Base-by-base conservation (phyloP, 2,329 filamentous ascomycete species). In the Cercospora zeina region DNA sequence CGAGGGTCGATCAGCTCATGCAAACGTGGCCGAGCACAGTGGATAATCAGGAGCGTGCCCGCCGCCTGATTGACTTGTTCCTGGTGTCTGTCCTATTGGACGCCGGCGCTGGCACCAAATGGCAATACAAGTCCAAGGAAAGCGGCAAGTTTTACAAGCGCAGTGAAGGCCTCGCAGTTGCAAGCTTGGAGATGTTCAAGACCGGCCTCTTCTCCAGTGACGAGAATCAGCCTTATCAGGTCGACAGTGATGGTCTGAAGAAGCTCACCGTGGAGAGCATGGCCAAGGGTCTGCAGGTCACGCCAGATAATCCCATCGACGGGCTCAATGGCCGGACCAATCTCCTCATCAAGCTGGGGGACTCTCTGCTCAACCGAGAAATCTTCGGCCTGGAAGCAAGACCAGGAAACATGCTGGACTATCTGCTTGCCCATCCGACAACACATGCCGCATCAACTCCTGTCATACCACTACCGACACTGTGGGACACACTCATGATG, bases 401-500 rank as follows among this genome's bases (percentile, higher is more conserved):
- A 62, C 95, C 95, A 10, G 95, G 95, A 69, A 96, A 96, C 75
- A 92, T 99, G 87, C 86, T 97, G 65, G 93, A 97, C 76, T 93
- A 96, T 74, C 85, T 97, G n/a, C 84, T 97, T 39, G 89, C 90
- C 2, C 95, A 97, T 73, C 90, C 93, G 1, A 89, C 91, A 1
- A 97, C 93, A 4, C 89, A 93, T 73, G 91, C 91, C 13, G 90
- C 91, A 0, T 96, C 92, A 0, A 89, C 92, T 53, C 91, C 93
- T 1, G 91, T 97, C 66, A 87, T 97, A 47, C 85, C 90, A 10
- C 81, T 97, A 11, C 91, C 93, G 1, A 93, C 93, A 0, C 81
- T 99, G 7, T 99, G 95, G 95, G 87, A 87, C 65, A 86, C 93
- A 1, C 85, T 99, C 10, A 96, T 96, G 87, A 88, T 91, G 62